Evolutionary conservation across 495 filamentous ascomycete genomes (phyloP), one percentile per base, ranked within the genome.

Genomic region (Penicillium simplicissimum): DNA sequence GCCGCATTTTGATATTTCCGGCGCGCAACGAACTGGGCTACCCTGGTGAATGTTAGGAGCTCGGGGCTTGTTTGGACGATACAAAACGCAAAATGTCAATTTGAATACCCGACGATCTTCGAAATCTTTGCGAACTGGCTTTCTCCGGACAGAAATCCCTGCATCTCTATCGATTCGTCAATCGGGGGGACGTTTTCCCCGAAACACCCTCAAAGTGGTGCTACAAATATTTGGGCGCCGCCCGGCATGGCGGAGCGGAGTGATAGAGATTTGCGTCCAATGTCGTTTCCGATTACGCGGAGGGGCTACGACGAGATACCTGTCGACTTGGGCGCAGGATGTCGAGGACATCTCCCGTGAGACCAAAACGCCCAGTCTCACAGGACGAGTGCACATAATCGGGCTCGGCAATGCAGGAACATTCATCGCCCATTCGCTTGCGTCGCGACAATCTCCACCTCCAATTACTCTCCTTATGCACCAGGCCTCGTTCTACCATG

Each of bases 341-440:
- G 59, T 52, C 37, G 60, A 71, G 8, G 69, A 74, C 33, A n/a
- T 57, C 25, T 63, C 72, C n/a, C 45, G 38, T 28, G 60, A 67
- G 21, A 55, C 70, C 4, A 58, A 66, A 15, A 66, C 63, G 34
- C 57, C 58, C 37, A 61, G 63, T 21, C 53, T 80, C 40, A 76
- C 75, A 5, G 79, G 79, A 23, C 75, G 79, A 57, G 86, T 89
- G 52, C 81, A 89, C 60, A 80, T 89, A 51, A 64, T 88, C 1
- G 87, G 87, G 8, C 54, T 82, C 17, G 86, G 85, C 45, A 86
- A 80, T 67, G 68, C 86, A 25, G 86, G 85, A 13, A 79, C 74
- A 15, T 86, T 89, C 52, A 76, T 88, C 52, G 85, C 85, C 11
- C 85, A 88, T 64, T 79, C 84, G 7, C 68, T 89, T 6, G 81